Evolutionary conservation across 1,284 basidiomycete genomes (phyloP), one percentile per base, ranked within the genome.

Genomic region (Apiotrichum laibachii): DNA sequence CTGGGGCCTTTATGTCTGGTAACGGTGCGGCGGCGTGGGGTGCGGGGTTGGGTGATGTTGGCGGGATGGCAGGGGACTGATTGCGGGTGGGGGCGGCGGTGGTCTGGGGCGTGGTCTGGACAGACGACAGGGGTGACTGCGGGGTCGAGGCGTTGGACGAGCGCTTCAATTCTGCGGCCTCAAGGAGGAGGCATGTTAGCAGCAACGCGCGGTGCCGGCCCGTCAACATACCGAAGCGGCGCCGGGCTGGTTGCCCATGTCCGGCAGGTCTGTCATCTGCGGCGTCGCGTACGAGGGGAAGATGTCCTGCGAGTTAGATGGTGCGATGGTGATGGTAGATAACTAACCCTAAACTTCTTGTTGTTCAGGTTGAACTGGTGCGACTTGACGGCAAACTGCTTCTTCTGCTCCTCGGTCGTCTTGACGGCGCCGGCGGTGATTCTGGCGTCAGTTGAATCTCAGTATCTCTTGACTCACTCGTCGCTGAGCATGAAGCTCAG

Each of bases 401-500:
- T 85, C 77, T 93, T 93, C 71, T 95, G 88, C 6, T 82, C 81
- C 50, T 88, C 86, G n/a, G 86, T 85, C 0, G 89, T 87, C 18
- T 85, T 89, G 47, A 95, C 86, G 1, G 89, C 91, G 13, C 93
- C 93, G 0, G 93, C 94, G 0, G 93, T 97, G 85, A 96, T 92
- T 55, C 76, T 78, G 53, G n/a, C 7, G 44, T 45, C 33, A 46
- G 44, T 34, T 22, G 1, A 37, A 13, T n/a, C n/a, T n/a, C n/a
- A 35, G 26, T 21, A 53, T n/a, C 4, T 31, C 8, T n/a, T 2
- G 0, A 63, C 73, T 61, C 50, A 78, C 81, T 97, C 93, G 69
- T 97, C 92, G 2, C 90, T 88, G 55, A 94, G 84, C 94, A 96
- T 96, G 80, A 97, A 97, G 8, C 90, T 93, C 46, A 96, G 81